A percentile compares a stretch with the other conserved stretches of the same genome.
Evolutionary conservation across 129 eudicot species (phyloP).

Genomic region (Arctium lappa): DNA sequence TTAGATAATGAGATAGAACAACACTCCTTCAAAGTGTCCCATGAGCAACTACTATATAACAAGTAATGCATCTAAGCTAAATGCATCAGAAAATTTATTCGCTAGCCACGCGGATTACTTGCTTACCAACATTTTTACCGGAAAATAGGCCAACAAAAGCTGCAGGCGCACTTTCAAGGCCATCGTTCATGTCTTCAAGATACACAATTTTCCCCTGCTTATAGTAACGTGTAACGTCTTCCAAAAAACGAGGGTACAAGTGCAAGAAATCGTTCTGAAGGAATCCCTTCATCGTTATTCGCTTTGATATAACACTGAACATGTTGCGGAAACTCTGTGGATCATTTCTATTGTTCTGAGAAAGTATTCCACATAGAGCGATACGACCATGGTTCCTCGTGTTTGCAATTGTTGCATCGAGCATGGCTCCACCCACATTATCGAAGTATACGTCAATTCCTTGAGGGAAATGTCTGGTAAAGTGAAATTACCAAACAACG

Average conservation of each 20-base stretch:
- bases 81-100: conserved; percentile 5
- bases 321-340: conserved; percentile 54
- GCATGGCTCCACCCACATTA: conserved; percentile 88
- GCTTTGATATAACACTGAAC: conserved; percentile 44
- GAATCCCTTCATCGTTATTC: conserved; percentile 72
- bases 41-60: neutral
- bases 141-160: conserved; percentile 77
- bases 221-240: conserved; percentile 39
- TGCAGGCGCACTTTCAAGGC: conserved; percentile 71
- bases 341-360: conserved; percentile 46
- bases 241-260: conserved; percentile 53
- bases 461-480: conserved; percentile 60
- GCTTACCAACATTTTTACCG: conserved; percentile 84
- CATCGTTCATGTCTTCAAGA: conserved; percentile 64
- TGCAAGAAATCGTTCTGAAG: conserved; percentile 57
- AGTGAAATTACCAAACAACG: conserved; percentile 9
- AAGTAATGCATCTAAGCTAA: neutral
- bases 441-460: conserved; percentile 92
- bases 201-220: conserved; percentile 70
- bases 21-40: neutral
- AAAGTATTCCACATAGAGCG: conserved; percentile 87
- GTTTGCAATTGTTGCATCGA: conserved; percentile 83
- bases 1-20: neutral
- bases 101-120: conserved; percentile 55
- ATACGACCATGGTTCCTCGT: conserved; percentile 72